Base-by-base conservation (phyloP, 352 stramenopile species). In the Pythium grandisporangium region DNA sequence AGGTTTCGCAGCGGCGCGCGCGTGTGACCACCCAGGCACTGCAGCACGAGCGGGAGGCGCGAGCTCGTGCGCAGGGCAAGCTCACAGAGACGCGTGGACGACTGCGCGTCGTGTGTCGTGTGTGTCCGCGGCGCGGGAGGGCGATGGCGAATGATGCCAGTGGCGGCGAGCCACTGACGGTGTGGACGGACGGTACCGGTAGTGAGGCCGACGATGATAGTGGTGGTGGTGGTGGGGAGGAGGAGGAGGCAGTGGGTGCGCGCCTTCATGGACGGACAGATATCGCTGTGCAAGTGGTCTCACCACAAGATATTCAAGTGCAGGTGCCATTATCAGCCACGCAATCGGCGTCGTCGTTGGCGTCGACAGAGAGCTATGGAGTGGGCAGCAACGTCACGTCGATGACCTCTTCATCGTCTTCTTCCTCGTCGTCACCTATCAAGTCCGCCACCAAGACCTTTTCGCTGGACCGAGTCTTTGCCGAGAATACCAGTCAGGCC, bases 391-490 rank as follows among this genome's bases (percentile, higher is more conserved):
- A n/a, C n/a, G n/a, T n/a, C n/a, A n/a, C n/a, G n/a, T n/a, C n/a
- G n/a, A 32, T 8, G 8, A 14, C 8, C 10, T 32, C 27, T 8
- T 32, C 27, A 14, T 32, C 27, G 27, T 32, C 27, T 8, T 32
- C 27, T 14, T 37, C 43, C 33, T 37, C 17, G 13, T 19, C 20
- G 35, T 20, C 26, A 12, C 5, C 30, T 22, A 27, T 37, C 39
- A 46, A 40, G 48, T 26, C 30, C 30, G 43, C 42, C 45, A 58
- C 22, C 54, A 64, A 45, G 57, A 53, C 23, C 38, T 96, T 90
- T 41, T 84, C 87, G 24, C 93, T 95, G 50, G 51, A 79, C 11
- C 71, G 94, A 37, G 74, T 96, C 16, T 75, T 96, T 13, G 71
- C 64, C 20, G 84, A 95, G 30, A 67, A 86, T 30, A 24, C 41